Base-by-base conservation (phyloP, 2,329 filamentous ascomycete species). In the Fusarium nurragi region DNA sequence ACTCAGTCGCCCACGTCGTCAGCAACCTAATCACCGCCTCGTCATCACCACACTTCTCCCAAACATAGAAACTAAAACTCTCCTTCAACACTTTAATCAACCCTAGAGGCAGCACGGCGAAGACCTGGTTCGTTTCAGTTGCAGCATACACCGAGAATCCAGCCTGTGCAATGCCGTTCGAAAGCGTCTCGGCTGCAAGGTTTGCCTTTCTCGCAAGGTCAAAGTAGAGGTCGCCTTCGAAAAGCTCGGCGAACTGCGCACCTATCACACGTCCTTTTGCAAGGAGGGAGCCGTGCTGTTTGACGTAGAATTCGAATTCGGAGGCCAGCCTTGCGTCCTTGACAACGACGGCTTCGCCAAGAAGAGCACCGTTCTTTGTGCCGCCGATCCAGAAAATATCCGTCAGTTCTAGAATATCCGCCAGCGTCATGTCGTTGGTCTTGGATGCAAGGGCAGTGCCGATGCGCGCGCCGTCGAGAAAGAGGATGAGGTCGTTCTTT, bases 361-460 rank as follows among this genome's bases (percentile, higher is more conserved):
- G 74, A 5, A 84, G 65, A 0, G 81, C 81, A 1, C 82, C 82
- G 60, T 81, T 81, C 62, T 84, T 84, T 6, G 82, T 84, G 0
- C 82, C 82, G 4, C 82, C 82, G 34, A 84, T 83, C 82, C 82
- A 84, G 72, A 84, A 84, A 19, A 84, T 81, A 52, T 84, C 82
- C 0, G 80, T 82, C 37, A 83, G 65, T 6, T 81, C 77, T 3
- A 82, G 69, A 7, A 84, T 71, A 50, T 84, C 82, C 0, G 65
- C 63, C 6, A 82, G 73, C 0, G 76, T 78, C 71, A 84, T 68
- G 53, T 83, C 79, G 36, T 80, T 83, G 21, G 69, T 71, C 11
- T 65, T 70, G 0, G 81, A 80, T 3, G 78, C 76, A 12, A 84
- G 66, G 0, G 82, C 82, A 1, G 76, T 68, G 3, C 77, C 77